Percentiles rank a stretch among this genome's conserved stretches.
phyloP scores from a whole-genome alignment of 1,284 basidiomycete genomes.

The Termitomyces sp. region DNA sequence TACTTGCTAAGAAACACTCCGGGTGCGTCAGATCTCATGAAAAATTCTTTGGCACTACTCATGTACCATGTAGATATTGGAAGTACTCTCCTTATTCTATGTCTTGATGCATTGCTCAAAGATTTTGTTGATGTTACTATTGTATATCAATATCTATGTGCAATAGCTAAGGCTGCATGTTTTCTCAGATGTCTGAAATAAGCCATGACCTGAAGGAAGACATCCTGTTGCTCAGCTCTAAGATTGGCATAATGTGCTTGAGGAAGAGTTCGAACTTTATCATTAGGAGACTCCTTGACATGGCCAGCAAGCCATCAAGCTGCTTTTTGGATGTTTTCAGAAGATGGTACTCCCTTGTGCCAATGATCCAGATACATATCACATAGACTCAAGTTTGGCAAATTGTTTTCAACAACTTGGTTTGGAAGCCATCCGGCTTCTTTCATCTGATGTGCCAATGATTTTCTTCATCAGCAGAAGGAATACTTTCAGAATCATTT shows the following conservation, averaged over 20 bases:
- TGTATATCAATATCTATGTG: no score
- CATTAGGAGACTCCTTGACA: constrained; percentile 7
- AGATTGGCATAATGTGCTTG: constrained; percentile 4
- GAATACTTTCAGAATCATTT: constrained; percentile 6
- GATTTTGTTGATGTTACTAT: background rate
- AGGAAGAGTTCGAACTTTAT: constrained; percentile 7
- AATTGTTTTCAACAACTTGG: background rate
- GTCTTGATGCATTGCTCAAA: constrained; percentile 11
- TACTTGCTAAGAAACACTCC: constrained; percentile 27
- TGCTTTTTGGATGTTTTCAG: background rate
- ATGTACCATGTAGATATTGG: constrained; percentile 26
- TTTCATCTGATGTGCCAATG: constrained; percentile 6
- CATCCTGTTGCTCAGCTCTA: constrained; percentile 6
- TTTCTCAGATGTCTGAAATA: background rate
- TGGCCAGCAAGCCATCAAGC: constrained; percentile 3
- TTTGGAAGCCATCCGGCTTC: constrained; percentile 1
- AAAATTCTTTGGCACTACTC: background rate
- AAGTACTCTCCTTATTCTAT: constrained; percentile 31
- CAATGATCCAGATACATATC: constrained; percentile 9
- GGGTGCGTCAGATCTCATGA: constrained; percentile 22
- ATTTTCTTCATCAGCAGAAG: constrained; percentile 2
- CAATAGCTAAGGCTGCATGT: no score
- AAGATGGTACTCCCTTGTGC: background rate
- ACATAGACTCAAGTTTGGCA: constrained; percentile 1
- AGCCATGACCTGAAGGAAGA: constrained; percentile 10